Evolutionary conservation across 2,329 filamentous ascomycete species (phyloP), one percentile per base, ranked within the genome.

Genomic region (Microsporum ferrugineum): DNA sequence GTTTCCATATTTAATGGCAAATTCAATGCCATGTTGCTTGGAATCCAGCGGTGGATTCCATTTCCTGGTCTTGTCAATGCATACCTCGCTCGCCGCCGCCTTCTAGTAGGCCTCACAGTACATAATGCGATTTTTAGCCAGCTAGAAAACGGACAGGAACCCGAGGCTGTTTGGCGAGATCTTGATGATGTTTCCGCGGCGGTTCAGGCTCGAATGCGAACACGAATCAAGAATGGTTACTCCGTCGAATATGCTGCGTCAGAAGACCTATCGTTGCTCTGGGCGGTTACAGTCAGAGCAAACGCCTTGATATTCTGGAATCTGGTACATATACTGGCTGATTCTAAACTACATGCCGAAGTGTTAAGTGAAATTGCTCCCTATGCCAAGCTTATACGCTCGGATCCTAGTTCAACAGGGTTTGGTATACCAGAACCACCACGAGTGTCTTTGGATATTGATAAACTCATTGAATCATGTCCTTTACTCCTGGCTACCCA

Each of bases 11-110:
- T 86, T 63, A 82, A 86, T 64, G 70, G 72, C 23, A 79, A 78
- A 3, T 82, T 84, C 66, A 76, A 79, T 51, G 75, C 77, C 23
- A 73, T 87, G 33, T 73, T 81, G 2, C 73, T 80, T 7, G 84
- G 84, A 0, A 67, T 83, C 3, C 82, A 83, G 12, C 76, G 80
- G 27, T 82, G 80, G 75, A 69, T 79, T 17, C 83, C 83, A 2
- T 72, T 81, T 31, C 81, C 81, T 1, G 73, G 76, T 0, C 69
- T 82, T 8, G 77, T 77, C 2, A 70, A 73, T 33, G 79, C 81
- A 7, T 76, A 80, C 65, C 72, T 77, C 41, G 77, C 78, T 17
- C 72, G 79, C 8, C 71, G 72, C 33, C 72, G 75, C 55, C 66
- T 80, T 33, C 68, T 76, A 39, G 64, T 73, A 57, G 70, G 72